phyloP scores from a whole-genome alignment of 192 early-diverging fungal genomes.

The Podila minutissima region DNA sequence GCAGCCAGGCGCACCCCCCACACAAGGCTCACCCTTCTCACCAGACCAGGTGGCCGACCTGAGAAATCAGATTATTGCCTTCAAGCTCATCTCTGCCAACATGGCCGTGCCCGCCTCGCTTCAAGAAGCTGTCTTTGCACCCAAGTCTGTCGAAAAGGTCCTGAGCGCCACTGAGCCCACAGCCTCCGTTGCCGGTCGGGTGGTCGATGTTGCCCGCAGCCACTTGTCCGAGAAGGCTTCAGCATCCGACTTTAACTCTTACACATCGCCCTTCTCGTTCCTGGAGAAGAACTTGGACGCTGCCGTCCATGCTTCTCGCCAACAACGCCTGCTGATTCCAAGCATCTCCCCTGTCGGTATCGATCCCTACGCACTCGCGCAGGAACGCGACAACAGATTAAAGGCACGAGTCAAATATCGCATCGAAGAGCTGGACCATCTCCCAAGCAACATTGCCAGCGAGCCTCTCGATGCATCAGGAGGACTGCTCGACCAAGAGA shows the following conservation, averaged over 20 bases:
- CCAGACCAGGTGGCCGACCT: conserved; percentile 73
- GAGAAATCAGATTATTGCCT: conserved; percentile 86
- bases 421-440: conserved; percentile 77
- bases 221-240: conserved; percentile 48
- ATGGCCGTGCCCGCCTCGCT: conserved; percentile 79
- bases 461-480: conserved; percentile 51
- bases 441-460: conserved; percentile 74
- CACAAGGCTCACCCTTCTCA: conserved; percentile 56
- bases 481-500: conserved; percentile 34
- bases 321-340: conserved; percentile 79
- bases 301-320: conserved; percentile 60
- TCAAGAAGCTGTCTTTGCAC: conserved; percentile 75
- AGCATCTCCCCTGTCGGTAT: conserved; percentile 80
- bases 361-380: conserved; percentile 77
- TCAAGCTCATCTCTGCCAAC: conserved; percentile 83
- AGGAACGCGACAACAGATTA: conserved; percentile 83
- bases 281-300: conserved; percentile 66
- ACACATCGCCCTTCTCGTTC: conserved; percentile 66
- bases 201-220: conserved; percentile 65
- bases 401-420: conserved; percentile 78
- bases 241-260: conserved; percentile 57
- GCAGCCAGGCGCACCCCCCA: conserved; percentile 29
- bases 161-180: conserved; percentile 58
- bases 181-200: conserved; percentile 56
- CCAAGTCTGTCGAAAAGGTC: conserved; percentile 49